phyloP scores from a whole-genome alignment of 805 yeast genomes.

The Naumovozyma dairenensis region DNA sequence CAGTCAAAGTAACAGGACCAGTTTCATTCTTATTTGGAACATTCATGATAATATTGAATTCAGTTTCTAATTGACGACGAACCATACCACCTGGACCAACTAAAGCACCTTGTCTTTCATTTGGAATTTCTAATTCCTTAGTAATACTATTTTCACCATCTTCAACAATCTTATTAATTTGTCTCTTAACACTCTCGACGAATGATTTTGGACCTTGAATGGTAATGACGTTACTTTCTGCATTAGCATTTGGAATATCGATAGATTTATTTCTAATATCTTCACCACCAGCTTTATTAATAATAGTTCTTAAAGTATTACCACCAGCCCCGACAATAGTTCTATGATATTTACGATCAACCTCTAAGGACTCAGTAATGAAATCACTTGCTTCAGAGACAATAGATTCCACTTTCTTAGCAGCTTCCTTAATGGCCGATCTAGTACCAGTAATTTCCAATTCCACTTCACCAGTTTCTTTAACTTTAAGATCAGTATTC shows the following conservation, averaged over 20 bases:
- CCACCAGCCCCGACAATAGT: conserved; percentile 74
- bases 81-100: conserved; percentile 76
- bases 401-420: conserved; percentile 48
- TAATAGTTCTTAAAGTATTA: conserved; percentile 59
- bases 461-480: conserved; percentile 43
- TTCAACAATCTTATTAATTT: conserved; percentile 51
- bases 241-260: conserved; percentile 57
- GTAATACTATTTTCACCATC: conserved; percentile 51
- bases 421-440: conserved; percentile 64
- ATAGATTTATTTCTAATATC: conserved; percentile 32
- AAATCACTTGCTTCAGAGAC: conserved; percentile 57
- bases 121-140: conserved; percentile 49
- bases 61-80: conserved; percentile 63
- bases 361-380: conserved; percentile 46
- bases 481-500: conserved; percentile 35
- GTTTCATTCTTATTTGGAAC: conserved; percentile 55
- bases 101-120: conserved; percentile 62
- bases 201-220: conserved; percentile 67
- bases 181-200: conserved; percentile 57
- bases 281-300: conserved; percentile 66
- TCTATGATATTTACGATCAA: conserved; percentile 67
- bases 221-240: conserved; percentile 47
- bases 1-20: conserved; percentile 46
- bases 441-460: conserved; percentile 72
- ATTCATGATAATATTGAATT: conserved; percentile 50